Evolutionary conservation across 208 protist species (phyloP), one percentile per base, ranked within the genome.

Genomic region (Trypanosoma rangeli): DNA sequence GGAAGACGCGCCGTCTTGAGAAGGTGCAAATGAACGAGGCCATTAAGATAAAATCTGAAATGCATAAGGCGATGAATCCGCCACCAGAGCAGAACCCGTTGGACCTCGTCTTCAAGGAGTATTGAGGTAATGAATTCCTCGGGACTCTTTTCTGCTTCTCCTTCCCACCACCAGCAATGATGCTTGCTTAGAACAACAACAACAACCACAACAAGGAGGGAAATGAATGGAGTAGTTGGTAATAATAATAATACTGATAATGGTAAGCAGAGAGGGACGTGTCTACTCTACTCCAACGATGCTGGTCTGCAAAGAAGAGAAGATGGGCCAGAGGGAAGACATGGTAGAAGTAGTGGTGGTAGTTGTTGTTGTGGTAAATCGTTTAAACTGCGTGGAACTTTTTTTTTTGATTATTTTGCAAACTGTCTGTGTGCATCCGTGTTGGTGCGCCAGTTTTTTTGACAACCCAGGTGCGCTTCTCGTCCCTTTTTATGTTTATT

Each of bases 1-100:
- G 86, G 65, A 90, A 93, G 70, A 71, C 84, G 55, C 86, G 86
- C 22, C 82, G 78, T 12, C 70, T 94, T 50, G 85, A 91, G 70
- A 92, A 93, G 79, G 68, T 79, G 65, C 49, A 84, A 37, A 67
- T 70, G 12, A 94, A 94, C 59, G 86, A 89, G 53, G 72, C 61
- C n/a, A 79, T 93, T 44, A 87, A 82, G 64, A 64, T 67, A 31
- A 85, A 82, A 71, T 89, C 84, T 5, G 76, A 88, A 29, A 79
- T 68, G 59, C 85, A 94, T 79, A 78, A 83, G 56, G 86, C 86
- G 29, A 67, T 84, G 44, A 84, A 94, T 64, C 86, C 89, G 1
- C 66, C 76, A 4, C 80, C 86, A 0, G 79, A 79, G 48, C 73
- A 64, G 20, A 83, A 91, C 56, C 86, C 86, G 20, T 78, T 94